Percentiles rank a stretch among this genome's conserved stretches.
These are phyloP conservation scores for Gymnopilus dilepis DNA, from an alignment of 768 basidiomycete genomes.

Conservation along the genomic window DNA sequence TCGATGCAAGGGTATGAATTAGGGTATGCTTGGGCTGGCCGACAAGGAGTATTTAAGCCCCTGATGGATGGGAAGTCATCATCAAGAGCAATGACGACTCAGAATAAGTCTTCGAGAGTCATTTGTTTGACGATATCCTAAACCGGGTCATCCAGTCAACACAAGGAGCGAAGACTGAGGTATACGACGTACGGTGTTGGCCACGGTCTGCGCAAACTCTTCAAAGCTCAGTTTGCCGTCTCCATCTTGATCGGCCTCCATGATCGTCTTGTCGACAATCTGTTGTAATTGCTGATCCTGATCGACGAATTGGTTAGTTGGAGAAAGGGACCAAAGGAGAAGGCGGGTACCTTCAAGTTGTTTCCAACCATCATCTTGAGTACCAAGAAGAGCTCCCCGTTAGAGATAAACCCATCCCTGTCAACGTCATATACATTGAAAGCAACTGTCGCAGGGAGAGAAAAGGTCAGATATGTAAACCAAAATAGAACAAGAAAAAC, in stretches of 20 bases:
- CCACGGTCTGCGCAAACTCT: slow-evolving; percentile 96
- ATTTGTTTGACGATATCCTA: slow-evolving; percentile 99
- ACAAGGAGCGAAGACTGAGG: not conserved
- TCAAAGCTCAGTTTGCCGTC: slow-evolving; percentile 98
- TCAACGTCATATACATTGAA: slow-evolving; percentile 99
- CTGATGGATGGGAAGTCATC: too few species aligned
- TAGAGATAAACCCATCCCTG: slow-evolving; percentile 96
- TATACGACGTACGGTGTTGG: slow-evolving; percentile 77
- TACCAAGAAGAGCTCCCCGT: slow-evolving; percentile 97
- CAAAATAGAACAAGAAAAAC: slow-evolving; percentile 35
- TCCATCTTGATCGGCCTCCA: slow-evolving; percentile 98
- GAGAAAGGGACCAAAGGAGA: slow-evolving; percentile 3
- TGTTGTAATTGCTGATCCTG: slow-evolving; percentile 99
- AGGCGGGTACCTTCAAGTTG: slow-evolving; percentile 82
- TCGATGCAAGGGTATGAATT: not conserved
- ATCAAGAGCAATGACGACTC: slow-evolving; percentile 17
- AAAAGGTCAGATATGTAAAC: slow-evolving; percentile 7
- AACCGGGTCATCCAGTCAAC: not conserved
- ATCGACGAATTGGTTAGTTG: slow-evolving; percentile 6
- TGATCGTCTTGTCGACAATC: slow-evolving; percentile 99
- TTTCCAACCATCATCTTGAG: slow-evolving; percentile 99
- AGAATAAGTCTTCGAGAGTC: slow-evolving; percentile 95
- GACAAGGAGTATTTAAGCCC: not conserved
- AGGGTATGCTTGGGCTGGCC: slow-evolving; percentile 3
- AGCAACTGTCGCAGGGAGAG: slow-evolving; percentile 65